Conservation (phyloP, 306 rosid species). For the Vigna unguiculata region DNA sequence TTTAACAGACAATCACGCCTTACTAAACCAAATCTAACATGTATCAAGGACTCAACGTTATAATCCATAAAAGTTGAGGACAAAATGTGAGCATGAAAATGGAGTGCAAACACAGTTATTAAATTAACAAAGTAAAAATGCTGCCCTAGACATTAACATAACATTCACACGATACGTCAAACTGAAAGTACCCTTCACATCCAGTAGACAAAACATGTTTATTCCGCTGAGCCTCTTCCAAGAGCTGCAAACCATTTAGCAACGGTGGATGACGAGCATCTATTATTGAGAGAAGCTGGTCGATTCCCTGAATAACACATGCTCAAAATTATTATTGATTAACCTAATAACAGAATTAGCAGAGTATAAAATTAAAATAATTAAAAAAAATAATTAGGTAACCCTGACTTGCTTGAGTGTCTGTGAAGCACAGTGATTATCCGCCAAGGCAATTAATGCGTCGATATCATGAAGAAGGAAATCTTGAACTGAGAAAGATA, state of each 20-base stretch:
- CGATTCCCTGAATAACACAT: slow-evolving; percentile 49
- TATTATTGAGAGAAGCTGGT: slow-evolving; percentile 46
- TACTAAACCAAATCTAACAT: slow-evolving; percentile 34
- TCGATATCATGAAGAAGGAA: slow-evolving; percentile 69
- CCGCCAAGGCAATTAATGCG: slow-evolving; percentile 42
- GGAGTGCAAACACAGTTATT: background rate
- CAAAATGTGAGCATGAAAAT: background rate
- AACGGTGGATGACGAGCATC: slow-evolving; percentile 50
- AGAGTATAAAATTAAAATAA: background rate
- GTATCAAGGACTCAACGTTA: slow-evolving; percentile 3
- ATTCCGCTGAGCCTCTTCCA: slow-evolving; percentile 51
- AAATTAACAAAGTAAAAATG: slow-evolving; percentile 13
- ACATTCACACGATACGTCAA: background rate
- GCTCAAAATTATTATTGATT: slow-evolving; percentile 3
- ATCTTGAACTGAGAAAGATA: slow-evolving; percentile 69
- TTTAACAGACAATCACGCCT: slow-evolving; percentile 2
- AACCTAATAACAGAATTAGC: slow-evolving; percentile 6
- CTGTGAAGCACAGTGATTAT: slow-evolving; percentile 39
- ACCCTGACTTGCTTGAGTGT: slow-evolving; percentile 62
- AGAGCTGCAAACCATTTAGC: slow-evolving; percentile 51
- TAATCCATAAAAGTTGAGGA: slow-evolving; percentile 17
- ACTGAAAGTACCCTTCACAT: slow-evolving; percentile 65
- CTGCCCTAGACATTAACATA: background rate
- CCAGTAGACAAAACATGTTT: slow-evolving; percentile 67
- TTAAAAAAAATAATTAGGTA: background rate